Evolutionary conservation across 1,139 yeast species (phyloP).

Genomic region (Candida glucosophila): DNA sequence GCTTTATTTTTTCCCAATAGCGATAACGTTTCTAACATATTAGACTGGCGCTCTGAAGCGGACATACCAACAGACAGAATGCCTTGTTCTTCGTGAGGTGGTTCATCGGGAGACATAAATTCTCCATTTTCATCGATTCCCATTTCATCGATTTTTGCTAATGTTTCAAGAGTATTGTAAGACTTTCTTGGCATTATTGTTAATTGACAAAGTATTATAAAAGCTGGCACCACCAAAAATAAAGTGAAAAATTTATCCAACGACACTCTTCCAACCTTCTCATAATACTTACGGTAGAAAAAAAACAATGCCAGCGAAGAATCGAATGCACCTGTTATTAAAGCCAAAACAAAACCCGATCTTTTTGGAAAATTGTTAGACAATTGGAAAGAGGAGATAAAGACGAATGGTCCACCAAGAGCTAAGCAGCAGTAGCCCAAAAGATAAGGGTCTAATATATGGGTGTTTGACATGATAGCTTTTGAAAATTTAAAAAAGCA

Average conservation of each 20-base stretch:
- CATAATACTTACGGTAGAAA: constrained; percentile 25
- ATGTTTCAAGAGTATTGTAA: constrained; percentile 43
- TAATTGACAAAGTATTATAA: constrained; percentile 32
- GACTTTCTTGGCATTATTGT: constrained; percentile 33
- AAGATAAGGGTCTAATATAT: constrained; percentile 30
- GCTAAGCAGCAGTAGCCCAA: constrained; percentile 34
- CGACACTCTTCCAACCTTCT: constrained; percentile 19
- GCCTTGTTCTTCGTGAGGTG: constrained; percentile 1
- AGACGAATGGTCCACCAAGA: constrained; percentile 40
- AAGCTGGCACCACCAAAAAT: constrained; percentile 31
- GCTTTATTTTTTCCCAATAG: constrained; percentile 12
- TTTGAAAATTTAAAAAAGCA: constrained; percentile 28
- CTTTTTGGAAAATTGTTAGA: constrained; percentile 35
- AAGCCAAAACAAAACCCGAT: constrained; percentile 34
- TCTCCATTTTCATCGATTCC: constrained; percentile 46
- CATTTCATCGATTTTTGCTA: constrained; percentile 61
- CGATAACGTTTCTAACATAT: constrained; percentile 14
- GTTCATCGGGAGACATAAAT: constrained; percentile 20
- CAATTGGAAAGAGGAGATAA: constrained; percentile 36
- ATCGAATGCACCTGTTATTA: constrained; percentile 40
- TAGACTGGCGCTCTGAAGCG: constrained; percentile 29
- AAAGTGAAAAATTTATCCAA: constrained; percentile 25
- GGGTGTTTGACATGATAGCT: constrained; percentile 7
- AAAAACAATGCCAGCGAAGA: constrained; percentile 40
- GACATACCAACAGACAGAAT: too few species aligned